phyloP scores from a whole-genome alignment of 768 basidiomycete species.

The Tricholoma sp. region DNA sequence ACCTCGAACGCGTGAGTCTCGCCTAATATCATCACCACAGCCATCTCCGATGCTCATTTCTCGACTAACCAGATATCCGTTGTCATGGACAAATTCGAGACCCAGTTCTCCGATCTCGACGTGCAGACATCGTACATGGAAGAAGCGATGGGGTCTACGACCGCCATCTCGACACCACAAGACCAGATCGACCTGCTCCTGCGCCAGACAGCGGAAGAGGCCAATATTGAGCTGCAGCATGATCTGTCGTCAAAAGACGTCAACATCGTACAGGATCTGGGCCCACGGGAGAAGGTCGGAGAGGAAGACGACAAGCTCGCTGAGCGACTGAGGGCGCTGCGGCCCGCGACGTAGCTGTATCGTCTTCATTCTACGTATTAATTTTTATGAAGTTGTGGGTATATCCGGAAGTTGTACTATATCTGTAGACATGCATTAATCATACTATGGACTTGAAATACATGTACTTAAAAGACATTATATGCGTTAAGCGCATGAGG shows the following conservation, averaged over 20 bases:
- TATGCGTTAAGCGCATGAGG: conserved; percentile 5
- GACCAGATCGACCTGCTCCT: conserved; percentile 94
- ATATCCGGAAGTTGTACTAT: conserved; percentile 6
- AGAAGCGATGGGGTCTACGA: conserved; percentile 90
- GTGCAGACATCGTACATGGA: conserved; percentile 99
- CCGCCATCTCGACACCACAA: conserved; percentile 90
- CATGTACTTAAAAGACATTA: conserved; percentile 11
- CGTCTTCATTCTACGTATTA: background rate
- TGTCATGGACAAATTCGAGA: conserved; percentile 99
- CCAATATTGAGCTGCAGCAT: conserved; percentile 91
- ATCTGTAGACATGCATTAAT: conserved; percentile 10
- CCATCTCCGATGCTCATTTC: background rate
- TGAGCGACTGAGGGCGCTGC: conserved; percentile 81
- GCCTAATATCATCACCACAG: background rate
- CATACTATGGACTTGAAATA: conserved; percentile 10
- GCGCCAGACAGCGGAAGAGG: conserved; percentile 94
- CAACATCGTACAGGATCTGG: conserved; percentile 52
- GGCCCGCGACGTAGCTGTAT: conserved; percentile 58
- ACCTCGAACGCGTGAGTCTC: conserved; percentile 81
- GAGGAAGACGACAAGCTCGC: conserved; percentile 83
- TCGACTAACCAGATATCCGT: conserved; percentile 70
- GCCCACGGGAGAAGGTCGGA: conserved; percentile 46
- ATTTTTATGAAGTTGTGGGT: conserved; percentile 5
- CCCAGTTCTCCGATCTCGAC: conserved; percentile 94
- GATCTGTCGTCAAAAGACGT: conserved; percentile 70